These are phyloP conservation scores for Mycena sp. DNA, from an alignment of 1,284 basidiomycete genomes.

Conservation along the genomic window DNA sequence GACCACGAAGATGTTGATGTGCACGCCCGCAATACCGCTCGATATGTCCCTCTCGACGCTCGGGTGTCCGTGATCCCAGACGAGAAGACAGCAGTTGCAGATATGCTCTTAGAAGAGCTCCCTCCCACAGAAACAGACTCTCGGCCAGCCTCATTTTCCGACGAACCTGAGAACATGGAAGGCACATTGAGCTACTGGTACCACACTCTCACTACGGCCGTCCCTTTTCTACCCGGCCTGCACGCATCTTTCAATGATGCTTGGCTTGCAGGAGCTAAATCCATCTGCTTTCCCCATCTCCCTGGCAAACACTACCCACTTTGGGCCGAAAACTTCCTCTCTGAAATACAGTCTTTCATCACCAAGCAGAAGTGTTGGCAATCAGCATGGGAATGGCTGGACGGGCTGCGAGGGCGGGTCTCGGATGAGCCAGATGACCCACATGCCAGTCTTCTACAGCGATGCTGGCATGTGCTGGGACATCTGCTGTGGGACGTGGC, in stretches of 20 bases:
- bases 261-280: conserved; percentile 2
- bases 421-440: no score
- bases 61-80: background rate
- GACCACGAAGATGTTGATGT: no score
- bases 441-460: background rate
- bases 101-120: background rate
- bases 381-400: background rate
- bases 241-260: background rate
- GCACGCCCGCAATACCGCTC: background rate
- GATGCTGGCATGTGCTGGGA: background rate
- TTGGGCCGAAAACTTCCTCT: conserved; percentile 7
- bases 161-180: background rate
- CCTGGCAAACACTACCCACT: background rate
- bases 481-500: background rate
- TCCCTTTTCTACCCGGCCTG: background rate
- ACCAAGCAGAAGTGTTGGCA: background rate
- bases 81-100: background rate
- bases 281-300: conserved; percentile 9
- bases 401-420: no score
- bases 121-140: background rate
- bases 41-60: background rate
- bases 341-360: background rate
- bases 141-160: background rate
- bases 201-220: no score
- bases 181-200: no score